phyloP scores from a whole-genome alignment of 192 early-diverging fungal genomes.

The Linnemannia elongata region DNA sequence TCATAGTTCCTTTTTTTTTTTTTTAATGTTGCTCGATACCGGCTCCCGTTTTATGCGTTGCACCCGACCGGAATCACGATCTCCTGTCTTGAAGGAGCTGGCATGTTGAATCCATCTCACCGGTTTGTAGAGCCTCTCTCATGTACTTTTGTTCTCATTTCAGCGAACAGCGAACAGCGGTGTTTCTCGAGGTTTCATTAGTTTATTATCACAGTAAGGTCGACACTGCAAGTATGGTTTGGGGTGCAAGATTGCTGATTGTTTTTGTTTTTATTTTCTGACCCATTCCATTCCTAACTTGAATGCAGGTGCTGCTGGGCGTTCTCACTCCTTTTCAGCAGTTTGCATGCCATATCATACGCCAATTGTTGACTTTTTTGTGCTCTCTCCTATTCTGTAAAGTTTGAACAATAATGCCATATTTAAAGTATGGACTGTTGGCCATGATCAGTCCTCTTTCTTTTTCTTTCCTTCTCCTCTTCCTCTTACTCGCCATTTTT shows the following conservation, averaged over 20 bases:
- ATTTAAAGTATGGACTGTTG: neutral
- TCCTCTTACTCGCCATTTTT: neutral
- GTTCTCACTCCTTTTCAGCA: conserved; percentile 1
- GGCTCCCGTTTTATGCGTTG: conserved; percentile 20
- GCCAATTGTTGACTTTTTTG: neutral
- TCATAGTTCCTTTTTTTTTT: neutral
- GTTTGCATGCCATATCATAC: neutral
- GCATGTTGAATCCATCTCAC: neutral
- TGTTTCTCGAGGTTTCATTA: neutral
- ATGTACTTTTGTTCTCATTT: neutral
- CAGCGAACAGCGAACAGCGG: neutral
- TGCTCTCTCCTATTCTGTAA: no score
- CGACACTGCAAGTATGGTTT: neutral
- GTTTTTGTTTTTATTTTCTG: neutral
- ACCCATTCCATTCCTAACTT: conserved; percentile 21
- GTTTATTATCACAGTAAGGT: neutral
- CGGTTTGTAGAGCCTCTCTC: neutral
- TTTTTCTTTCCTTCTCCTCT: neutral
- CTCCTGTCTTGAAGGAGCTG: neutral
- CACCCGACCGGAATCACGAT: conserved; percentile 21
- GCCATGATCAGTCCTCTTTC: neutral
- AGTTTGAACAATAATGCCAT: neutral
- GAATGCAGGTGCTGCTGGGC: neutral
- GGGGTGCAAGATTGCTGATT: neutral
- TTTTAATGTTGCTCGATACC: neutral